Conservation (phyloP, 2,329 filamentous ascomycete genomes). For the Aspergillus phoenicis region DNA sequence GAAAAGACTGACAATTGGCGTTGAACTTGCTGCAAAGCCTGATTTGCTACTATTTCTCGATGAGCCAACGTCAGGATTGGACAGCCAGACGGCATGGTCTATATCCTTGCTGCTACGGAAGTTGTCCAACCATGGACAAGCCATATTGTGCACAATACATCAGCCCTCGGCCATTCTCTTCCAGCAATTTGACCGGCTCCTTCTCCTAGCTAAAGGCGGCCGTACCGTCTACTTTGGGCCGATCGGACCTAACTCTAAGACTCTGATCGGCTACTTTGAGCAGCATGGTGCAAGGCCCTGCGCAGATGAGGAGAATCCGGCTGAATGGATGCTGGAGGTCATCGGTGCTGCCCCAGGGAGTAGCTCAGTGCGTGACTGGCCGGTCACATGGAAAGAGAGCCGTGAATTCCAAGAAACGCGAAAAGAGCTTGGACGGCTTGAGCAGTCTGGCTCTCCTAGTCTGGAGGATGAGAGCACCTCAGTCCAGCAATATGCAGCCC, state of each 20-base stretch:
- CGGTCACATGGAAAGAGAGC: slow-evolving; percentile 59
- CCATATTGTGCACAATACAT: slow-evolving; percentile 90
- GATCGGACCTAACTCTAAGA: slow-evolving; percentile 14
- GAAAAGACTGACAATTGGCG: slow-evolving; percentile 82
- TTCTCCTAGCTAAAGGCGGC: slow-evolving; percentile 46
- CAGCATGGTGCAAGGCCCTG: slow-evolving; percentile 16
- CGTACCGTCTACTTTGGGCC: slow-evolving; percentile 19
- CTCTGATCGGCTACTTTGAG: slow-evolving; percentile 15
- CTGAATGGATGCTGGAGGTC: slow-evolving; percentile 19
- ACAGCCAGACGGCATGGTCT: slow-evolving; percentile 88
- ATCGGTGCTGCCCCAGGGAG: slow-evolving; percentile 56
- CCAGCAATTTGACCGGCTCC: slow-evolving; percentile 70
- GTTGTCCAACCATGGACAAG: slow-evolving; percentile 81
- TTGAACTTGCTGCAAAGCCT: slow-evolving; percentile 89
- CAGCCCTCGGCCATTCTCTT: slow-evolving; percentile 91
- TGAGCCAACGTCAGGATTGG: slow-evolving; percentile 84
- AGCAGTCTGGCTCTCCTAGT: not conserved
- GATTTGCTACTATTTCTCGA: slow-evolving; percentile 85
- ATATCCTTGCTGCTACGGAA: slow-evolving; percentile 84
- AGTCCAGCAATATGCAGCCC: slow-evolving; percentile 63
- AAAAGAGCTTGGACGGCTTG: not conserved
- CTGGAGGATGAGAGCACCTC: not conserved
- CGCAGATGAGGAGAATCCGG: slow-evolving; percentile 10
- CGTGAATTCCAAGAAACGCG: slow-evolving; percentile 55
- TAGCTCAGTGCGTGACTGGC: slow-evolving; percentile 53